Evolutionary conservation across 345 rosid genomes (phyloP), one percentile per base, ranked within the genome.

Genomic region (Corchorus olitorius): DNA sequence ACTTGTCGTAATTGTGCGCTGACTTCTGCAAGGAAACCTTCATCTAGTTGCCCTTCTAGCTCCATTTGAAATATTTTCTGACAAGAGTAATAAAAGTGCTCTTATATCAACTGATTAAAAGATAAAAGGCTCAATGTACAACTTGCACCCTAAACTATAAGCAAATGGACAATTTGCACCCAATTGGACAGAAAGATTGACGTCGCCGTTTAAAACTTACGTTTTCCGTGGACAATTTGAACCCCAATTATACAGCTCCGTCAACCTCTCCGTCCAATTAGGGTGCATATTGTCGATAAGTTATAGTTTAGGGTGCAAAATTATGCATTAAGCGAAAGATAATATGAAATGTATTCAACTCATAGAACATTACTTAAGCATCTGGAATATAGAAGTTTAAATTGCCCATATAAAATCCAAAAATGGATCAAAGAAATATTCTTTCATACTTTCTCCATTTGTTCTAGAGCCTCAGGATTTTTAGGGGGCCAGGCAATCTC

Each of bases 11-110:
- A 81, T 77, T 92, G 98, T 82, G 98, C 96, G 76, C 77, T 95
- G 72, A 93, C 99, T 89, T 93, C 92, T 78, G 97, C 81, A 76
- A 95, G 97, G 79, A 95, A 92, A 12, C 97, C 96, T 86, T 93
- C 99, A 84, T 93, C 96, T 43, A 90, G 88, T 79, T 89, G 87
- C 59, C 98, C 97, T 85, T 89, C 90, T 76, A 83, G 88, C 80
- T 93, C 96, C 84, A 88, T 86, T 83, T 86, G 94, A 53, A 75
- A 75, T 66, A 94, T 81, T 79, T 89, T 87, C 97, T 94, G 74
- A 83, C 77, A 34, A 68, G n/a, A 65, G 41, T 34, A 19, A 22
- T 49, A 78, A 65, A 74, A 66, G 20, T 16, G 72, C 46, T 22
- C 37, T 37, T 52, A 52, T 22, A 75, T 65, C 43, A 64, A 64